Percentiles rank a stretch among this genome's conserved stretches.
Conservation (phyloP, 257 asterid species). For the Thymus quinquecostatus region DNA sequence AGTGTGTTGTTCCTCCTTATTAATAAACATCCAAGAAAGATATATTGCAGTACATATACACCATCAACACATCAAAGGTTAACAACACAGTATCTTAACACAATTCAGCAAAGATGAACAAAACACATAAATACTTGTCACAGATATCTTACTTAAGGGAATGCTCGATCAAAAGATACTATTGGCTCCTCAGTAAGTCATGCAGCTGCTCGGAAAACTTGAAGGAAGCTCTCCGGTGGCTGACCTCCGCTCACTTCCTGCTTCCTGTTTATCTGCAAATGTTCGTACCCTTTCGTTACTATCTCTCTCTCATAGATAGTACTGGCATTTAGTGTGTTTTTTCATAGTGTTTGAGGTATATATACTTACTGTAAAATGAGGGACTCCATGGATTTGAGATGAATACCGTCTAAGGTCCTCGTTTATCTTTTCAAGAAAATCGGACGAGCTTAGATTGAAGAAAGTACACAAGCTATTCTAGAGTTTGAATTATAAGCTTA, state of each 20-base stretch:
- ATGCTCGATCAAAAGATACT: not conserved
- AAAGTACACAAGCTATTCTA: not conserved
- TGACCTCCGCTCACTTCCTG: conserved; percentile 75
- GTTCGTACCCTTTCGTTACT: not conserved
- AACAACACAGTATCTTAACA: not conserved
- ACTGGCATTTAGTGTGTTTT: not conserved
- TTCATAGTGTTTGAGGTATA: not conserved
- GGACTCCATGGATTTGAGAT: conserved; percentile 62
- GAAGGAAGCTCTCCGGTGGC: conserved; percentile 69
- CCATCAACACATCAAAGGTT: not conserved
- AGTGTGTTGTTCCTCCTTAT: no score
- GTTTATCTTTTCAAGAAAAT: conserved; percentile 44
- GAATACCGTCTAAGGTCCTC: conserved; percentile 62
- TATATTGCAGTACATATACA: not conserved
- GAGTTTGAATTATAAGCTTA: no score
- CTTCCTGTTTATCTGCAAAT: conserved; percentile 68
- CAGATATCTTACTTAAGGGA: no score
- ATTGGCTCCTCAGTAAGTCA: not conserved
- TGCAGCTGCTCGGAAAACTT: conserved; percentile 58
- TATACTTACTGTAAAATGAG: conserved; percentile 67
- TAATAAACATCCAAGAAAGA: no score
- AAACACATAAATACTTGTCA: not conserved
- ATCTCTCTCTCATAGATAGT: not conserved
- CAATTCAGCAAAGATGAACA: not conserved
- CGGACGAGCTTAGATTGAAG: not conserved